Evolutionary conservation across 345 rosid genomes (phyloP).

Genomic region (Chamaenerion angustifolium): DNA sequence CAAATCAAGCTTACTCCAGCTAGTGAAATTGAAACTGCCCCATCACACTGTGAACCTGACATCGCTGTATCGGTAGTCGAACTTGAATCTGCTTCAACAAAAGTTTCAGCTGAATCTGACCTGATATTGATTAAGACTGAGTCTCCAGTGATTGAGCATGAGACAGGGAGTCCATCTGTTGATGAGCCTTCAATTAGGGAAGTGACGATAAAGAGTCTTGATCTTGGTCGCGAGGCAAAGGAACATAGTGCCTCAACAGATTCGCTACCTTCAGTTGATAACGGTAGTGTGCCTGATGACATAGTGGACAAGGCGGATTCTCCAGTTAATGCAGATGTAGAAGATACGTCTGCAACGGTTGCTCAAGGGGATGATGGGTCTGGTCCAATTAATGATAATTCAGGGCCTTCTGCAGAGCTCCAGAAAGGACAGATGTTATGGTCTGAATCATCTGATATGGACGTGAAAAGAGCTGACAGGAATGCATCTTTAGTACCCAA

Average conservation of each 20-base stretch:
- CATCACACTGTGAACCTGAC: too few species aligned
- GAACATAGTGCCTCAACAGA: constrained; percentile 15
- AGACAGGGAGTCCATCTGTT: constrained; percentile 7
- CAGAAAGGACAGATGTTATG: constrained; percentile 5
- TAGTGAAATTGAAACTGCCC: too few species aligned
- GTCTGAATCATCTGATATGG: constrained; percentile 6
- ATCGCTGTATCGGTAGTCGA: too few species aligned
- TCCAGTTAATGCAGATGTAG: constrained; percentile 8
- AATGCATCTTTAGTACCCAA: constrained; percentile 13
- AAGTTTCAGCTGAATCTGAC: too few species aligned
- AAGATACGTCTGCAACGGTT: constrained; percentile 4
- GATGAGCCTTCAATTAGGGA: constrained; percentile 12
- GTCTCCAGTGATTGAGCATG: too few species aligned
- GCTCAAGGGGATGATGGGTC: constrained; percentile 7
- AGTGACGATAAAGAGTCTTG: constrained; percentile 13
- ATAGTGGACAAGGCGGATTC: constrained; percentile 6
- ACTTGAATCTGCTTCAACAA: too few species aligned
- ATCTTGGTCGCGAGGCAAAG: constrained; percentile 17
- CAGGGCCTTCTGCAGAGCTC: constrained; percentile 5
- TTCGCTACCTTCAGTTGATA: constrained; percentile 9
- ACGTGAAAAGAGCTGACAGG: constrained; percentile 9
- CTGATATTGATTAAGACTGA: too few species aligned
- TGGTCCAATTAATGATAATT: constrained; percentile 5
- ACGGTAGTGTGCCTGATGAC: constrained; percentile 11
- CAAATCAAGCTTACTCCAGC: too few species aligned